phyloP scores from a whole-genome alignment of 1,139 yeast genomes.

The Suhomyces panamericanus region DNA sequence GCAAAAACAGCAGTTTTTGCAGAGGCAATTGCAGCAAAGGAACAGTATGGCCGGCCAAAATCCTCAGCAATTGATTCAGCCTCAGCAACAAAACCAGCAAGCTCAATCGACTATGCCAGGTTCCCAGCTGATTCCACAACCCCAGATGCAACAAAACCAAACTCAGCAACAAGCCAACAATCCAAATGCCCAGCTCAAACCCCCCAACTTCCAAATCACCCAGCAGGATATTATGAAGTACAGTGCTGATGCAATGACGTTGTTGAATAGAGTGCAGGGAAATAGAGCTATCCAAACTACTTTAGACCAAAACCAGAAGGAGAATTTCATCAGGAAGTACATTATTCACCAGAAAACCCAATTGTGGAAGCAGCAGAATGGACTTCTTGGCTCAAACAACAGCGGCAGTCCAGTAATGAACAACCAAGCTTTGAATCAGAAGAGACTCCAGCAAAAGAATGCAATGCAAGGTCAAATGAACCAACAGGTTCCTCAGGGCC shows the following conservation, averaged over 20 bases:
- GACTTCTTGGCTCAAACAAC: slow-evolving; percentile 18
- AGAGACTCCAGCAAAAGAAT: slow-evolving; percentile 9
- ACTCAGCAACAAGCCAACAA: slow-evolving; percentile 17
- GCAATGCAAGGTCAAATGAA: slow-evolving; percentile 9
- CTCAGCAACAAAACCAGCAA: slow-evolving; percentile 36
- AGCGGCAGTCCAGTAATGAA: slow-evolving; percentile 9
- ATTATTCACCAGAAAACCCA: slow-evolving; percentile 44
- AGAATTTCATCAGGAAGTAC: slow-evolving; percentile 41
- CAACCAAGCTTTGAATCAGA: slow-evolving; percentile 6
- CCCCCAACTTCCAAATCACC: slow-evolving; percentile 42
- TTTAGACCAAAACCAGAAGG: slow-evolving; percentile 39
- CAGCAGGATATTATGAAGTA: slow-evolving; percentile 45
- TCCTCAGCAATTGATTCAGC: slow-evolving; percentile 40
- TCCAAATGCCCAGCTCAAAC: slow-evolving; percentile 21
- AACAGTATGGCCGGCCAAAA: slow-evolving; percentile 23
- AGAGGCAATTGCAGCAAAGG: slow-evolving; percentile 35
- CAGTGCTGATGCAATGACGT: slow-evolving; percentile 43
- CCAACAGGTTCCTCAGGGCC: slow-evolving; percentile 12
- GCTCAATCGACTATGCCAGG: slow-evolving; percentile 2
- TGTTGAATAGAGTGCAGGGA: slow-evolving; percentile 40
- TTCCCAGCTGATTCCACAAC: slow-evolving; percentile 11
- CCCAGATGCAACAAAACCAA: slow-evolving; percentile 16
- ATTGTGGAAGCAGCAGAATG: slow-evolving; percentile 43
- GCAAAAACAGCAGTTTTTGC: slow-evolving; percentile 38
- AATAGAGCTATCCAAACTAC: slow-evolving; percentile 39